Evolutionary conservation across 495 filamentous ascomycete genomes (phyloP), one percentile per base, ranked within the genome.

Genomic region (Penicillium paxilli): DNA sequence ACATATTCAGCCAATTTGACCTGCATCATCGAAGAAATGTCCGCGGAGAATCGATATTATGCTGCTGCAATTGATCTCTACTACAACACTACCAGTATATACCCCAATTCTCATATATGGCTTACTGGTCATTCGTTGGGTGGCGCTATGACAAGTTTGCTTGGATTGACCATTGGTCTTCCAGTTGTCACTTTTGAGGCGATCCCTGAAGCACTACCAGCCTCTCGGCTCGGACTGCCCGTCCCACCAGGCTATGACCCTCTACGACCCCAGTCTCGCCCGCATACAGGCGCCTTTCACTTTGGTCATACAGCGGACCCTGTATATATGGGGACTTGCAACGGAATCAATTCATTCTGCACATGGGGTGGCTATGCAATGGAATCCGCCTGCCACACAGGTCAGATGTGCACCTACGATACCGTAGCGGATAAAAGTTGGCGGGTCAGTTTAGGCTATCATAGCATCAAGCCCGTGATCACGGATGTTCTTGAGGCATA

Each of bases 241-340:
- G 81, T 84, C 2, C 95, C 95, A 7, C 94, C 95, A 3, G 89
- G 86, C 19, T 71, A 86, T 49, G 80, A 88, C 59, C 78, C 89
- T 32, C 76, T 81, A 25, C 71, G 83, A 22, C 89, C 89, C 8
- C 88, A 94, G 55, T 77, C 78, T 3, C 79, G 91, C 11, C 72
- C 79, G 46, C 81, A 80, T 59, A 95, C 89, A 2, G 93, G 91
- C 2, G 77, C 87, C n/a, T 96, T 84, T 60, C 95, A 98, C 71
- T 90, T 97, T 64, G 94, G 94, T 6, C 90, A 98, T 65, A 98
- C 90, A 5, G 94, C 95, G 7, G 94, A 98, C 71, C 94, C 94
- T 0, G 82, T 98, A 5, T 98, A 86, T 65, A 91, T 97, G 80
- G 94, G 94, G 24, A 88, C 87, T 9, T 98, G 94, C 70, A 96